phyloP scores from a whole-genome alignment of 768 basidiomycete species.

The Lactarius psammicola region DNA sequence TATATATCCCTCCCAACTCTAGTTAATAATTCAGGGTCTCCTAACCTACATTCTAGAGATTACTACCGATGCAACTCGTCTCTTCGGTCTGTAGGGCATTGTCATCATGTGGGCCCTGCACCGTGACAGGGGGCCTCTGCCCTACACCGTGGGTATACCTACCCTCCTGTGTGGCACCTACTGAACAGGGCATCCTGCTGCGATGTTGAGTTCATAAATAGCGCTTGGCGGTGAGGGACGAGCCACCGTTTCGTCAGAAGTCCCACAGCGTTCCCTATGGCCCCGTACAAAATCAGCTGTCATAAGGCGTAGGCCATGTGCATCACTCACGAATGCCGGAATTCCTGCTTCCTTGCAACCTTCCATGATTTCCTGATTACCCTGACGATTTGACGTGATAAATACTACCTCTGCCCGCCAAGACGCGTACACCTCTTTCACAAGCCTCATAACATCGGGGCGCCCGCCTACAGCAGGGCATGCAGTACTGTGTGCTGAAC shows the following conservation, averaged over 20 bases:
- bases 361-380: conserved; percentile 76
- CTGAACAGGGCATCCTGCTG: not conserved
- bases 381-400: conserved; percentile 80
- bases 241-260: conserved; percentile 40
- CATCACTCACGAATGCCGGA: conserved; percentile 42
- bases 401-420: conserved; percentile 82
- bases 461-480: conserved; percentile 48
- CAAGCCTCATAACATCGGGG: conserved; percentile 73
- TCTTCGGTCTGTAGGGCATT: not conserved
- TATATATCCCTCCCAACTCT: not conserved
- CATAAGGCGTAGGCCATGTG: not conserved
- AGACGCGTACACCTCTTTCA: conserved; percentile 63
- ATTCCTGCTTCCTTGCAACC: conserved; percentile 71
- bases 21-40: not conserved
- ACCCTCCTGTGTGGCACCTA: not conserved
- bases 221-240: not conserved
- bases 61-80: not conserved
- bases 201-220: not conserved
- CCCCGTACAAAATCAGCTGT: not conserved
- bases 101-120: not conserved
- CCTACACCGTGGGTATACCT: not conserved
- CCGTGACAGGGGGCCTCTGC: not conserved
- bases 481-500: not conserved
- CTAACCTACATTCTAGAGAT: not conserved
- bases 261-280: conserved; percentile 63